Conservation (phyloP, 331 rosid species). For the Quercus tomentella region DNA sequence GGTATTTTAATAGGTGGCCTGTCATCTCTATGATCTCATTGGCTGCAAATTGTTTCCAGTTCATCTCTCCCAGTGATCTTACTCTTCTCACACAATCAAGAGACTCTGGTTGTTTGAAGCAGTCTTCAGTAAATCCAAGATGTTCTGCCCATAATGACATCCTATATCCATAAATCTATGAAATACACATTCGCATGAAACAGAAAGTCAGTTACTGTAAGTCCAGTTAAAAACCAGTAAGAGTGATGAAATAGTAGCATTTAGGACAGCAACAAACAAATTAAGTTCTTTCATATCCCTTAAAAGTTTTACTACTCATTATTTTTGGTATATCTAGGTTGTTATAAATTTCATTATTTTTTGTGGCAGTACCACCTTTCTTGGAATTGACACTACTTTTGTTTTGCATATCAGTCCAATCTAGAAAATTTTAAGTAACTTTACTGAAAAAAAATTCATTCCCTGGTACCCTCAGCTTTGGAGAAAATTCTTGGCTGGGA, state of each 20-base stretch:
- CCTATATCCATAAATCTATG: conserved; percentile 82
- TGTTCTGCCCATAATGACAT: conserved; percentile 99
- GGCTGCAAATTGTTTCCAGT: conserved; percentile 81
- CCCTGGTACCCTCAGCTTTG: neutral
- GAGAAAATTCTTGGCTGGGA: too few relatives aligned
- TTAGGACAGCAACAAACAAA: neutral
- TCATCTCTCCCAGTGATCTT: conserved; percentile 62
- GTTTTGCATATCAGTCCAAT: neutral
- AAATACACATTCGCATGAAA: conserved; percentile 9
- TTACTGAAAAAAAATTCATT: neutral
- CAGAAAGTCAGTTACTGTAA: neutral
- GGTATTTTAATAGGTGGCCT: conserved; percentile 87
- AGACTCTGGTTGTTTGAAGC: conserved; percentile 76
- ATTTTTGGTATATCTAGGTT: neutral
- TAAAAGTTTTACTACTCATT: neutral
- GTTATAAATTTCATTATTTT: neutral
- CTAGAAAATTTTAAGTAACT: neutral
- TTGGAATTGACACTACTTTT: neutral
- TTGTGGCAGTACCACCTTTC: neutral
- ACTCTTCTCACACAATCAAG: conserved; percentile 81
- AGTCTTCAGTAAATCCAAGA: conserved; percentile 55
- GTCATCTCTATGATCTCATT: conserved; percentile 70
- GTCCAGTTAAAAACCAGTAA: neutral
- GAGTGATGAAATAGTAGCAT: neutral
- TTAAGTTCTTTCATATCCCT: neutral